Percentiles rank a stretch among this genome's conserved stretches.
phyloP scores from a whole-genome alignment of 345 rosid genomes.

The Raphanus sativus region DNA sequence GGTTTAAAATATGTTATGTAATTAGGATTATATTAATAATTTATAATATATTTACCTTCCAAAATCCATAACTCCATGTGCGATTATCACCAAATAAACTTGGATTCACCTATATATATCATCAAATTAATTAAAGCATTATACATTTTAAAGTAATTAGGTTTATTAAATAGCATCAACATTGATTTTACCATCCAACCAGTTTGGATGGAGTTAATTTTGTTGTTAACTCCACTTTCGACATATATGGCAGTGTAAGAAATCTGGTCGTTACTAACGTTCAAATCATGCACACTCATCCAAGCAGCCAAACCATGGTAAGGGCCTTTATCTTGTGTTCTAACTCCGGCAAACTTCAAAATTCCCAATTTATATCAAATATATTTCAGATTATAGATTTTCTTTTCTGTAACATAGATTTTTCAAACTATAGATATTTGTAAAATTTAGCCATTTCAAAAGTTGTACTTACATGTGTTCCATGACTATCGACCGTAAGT shows the following conservation, averaged over 20 bases:
- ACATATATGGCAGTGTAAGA: neutral
- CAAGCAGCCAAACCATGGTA: neutral
- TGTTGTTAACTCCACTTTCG: neutral
- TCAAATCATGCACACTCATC: slow-evolving; percentile 6
- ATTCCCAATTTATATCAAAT: neutral
- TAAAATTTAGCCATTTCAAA: neutral
- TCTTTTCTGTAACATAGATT: neutral
- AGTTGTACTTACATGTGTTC: neutral
- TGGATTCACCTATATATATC: slow-evolving; percentile 3
- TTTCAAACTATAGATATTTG: neutral
- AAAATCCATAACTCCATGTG: slow-evolving; percentile 20
- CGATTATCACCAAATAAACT: slow-evolving; percentile 16
- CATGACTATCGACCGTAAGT: neutral
- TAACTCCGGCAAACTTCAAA: slow-evolving; percentile 13
- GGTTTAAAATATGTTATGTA: neutral
- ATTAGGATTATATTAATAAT: no score
- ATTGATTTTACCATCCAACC: slow-evolving; percentile 31
- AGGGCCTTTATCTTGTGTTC: neutral
- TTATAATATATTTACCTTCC: slow-evolving; percentile 14
- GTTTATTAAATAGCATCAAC: neutral
- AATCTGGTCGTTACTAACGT: neutral
- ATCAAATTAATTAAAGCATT: neutral
- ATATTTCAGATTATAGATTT: no score
- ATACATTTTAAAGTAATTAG: no score
- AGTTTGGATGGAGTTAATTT: neutral